Evolutionary conservation across 345 rosid genomes (phyloP), one percentile per base, ranked within the genome.

Genomic region (Passiflora organensis): DNA sequence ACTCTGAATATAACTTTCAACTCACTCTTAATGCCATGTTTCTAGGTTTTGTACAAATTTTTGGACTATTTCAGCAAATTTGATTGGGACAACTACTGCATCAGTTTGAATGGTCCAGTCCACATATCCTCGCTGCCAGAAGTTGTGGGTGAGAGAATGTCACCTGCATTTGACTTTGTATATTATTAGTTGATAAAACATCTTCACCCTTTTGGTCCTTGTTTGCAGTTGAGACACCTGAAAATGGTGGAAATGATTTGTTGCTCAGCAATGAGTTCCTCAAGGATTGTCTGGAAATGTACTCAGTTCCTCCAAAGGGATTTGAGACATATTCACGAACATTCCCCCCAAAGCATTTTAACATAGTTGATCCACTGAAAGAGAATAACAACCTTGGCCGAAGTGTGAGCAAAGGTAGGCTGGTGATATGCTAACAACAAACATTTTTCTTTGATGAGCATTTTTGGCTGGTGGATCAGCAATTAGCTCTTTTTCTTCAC

Each of bases 301-400:
- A 75, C 63, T 72, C 87, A 14, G 71, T 68, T 17, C 78, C 86
- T 24, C 54, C 59, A 13, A 78, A 56, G 47, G 59, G 71, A 46
- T 56, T 48, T 12, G 84, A 83, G 67, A 37, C 48, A 41, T 56
- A 56, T 46, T 61, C 67, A 22, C 66, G 72, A 55, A 73, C 49
- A 23, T 93, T 89, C 62, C 79, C 74, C 56, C 55, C 67, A 48
- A 89, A 76, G 77, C 74, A 78, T 72, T 69, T 93, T 43, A 93
- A 86, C 71, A 81, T 93, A 51, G 43, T 93, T 52, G 99, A 89
- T 81, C 96, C 99, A 62, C 59, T 89, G 50, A 86, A 76, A 61
- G 80, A 72, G 58, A 79, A 69, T 73, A 93, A 91, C 76, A 91
- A 91, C 78, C 82, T 91, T 10, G 96, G 96, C 15, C 94, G 87